Evolutionary conservation across 805 yeast genomes (phyloP), one percentile per base, ranked within the genome.

Genomic region (Lipomyces sp.): DNA sequence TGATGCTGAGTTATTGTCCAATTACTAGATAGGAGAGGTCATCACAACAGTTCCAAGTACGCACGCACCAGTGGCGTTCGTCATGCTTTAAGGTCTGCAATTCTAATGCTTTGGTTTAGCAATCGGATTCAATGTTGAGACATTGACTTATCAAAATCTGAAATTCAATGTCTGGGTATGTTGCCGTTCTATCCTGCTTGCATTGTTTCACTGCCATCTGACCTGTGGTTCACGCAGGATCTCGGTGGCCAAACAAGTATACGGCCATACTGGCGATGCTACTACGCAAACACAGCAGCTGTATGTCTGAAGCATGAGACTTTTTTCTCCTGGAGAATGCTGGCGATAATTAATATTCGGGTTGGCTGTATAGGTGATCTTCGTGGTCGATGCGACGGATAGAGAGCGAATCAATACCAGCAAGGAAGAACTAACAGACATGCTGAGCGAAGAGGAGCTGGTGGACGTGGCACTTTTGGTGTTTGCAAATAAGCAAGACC

Each of bases 201-300:
- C 19, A n/a, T n/a, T n/a, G n/a, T n/a, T n/a, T n/a, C n/a, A n/a
- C n/a, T n/a, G n/a, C n/a, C n/a, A n/a, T n/a, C n/a, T n/a, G n/a
- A n/a, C n/a, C n/a, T n/a, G n/a, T n/a, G n/a, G n/a, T n/a, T n/a
- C n/a, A 24, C 8, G 14, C 24, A 55, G 59, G 95, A 86, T 69
- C 90, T 93, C 52, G 97, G 96, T 69, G 97, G 96, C 65, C 97
- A 88, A 71, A 95, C 86, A 61, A 76, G 95, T 67, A 79, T 89
- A 61, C 79, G 96, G 64, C 95, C 95, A 0, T 74, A 90, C 51
- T 90, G 98, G 97, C 81, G 96, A 68, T 96, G 90, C 67, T 90
- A 89, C 70, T 88, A 85, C 69, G 85, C 95, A 4, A 95, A 95
- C 28, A 87, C 96, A 2, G 85, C 88, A 63, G 96, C 95, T 8